A percentile compares a stretch with the other conserved stretches of the same genome.
Conservation (phyloP, 1,284 basidiomycete species). For the Malassezia pachydermatis region DNA sequence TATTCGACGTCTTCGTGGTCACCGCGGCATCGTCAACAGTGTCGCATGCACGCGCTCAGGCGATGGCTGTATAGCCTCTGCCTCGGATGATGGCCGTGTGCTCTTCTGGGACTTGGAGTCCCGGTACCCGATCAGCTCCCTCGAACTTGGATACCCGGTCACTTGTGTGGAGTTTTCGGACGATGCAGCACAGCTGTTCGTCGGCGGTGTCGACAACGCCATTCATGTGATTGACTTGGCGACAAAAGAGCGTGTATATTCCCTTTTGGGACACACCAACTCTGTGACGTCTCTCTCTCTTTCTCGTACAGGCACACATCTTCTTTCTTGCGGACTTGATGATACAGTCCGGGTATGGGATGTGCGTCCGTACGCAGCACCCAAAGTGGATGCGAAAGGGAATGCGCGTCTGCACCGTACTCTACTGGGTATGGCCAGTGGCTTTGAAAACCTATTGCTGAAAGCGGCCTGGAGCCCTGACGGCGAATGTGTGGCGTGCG, state of each 20-base stretch:
- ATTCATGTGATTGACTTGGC: constrained; percentile 37
- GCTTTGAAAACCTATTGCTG: constrained; percentile 41
- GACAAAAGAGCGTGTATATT: constrained; percentile 28
- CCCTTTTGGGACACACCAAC: constrained; percentile 33
- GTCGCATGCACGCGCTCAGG: constrained; percentile 32
- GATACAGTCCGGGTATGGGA: constrained; percentile 46
- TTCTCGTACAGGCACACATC: constrained; percentile 40
- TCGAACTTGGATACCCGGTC: constrained; percentile 44
- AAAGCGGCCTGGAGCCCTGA: constrained; percentile 34
- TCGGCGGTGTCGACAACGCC: constrained; percentile 47
- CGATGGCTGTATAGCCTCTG: constrained; percentile 28
- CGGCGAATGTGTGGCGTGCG: constrained; percentile 34
- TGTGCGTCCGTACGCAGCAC: constrained; percentile 45
- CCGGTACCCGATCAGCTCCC: constrained; percentile 29
- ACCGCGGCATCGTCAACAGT: constrained; percentile 41
- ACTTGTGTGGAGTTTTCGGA: constrained; percentile 43
- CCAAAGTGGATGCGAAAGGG: constrained; percentile 22
- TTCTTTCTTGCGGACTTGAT: constrained; percentile 39
- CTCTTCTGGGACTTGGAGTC: constrained; percentile 41
- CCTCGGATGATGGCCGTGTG: constrained; percentile 42
- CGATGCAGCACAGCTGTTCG: constrained; percentile 42
- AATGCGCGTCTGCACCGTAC: constrained; percentile 37
- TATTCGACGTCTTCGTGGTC: constrained; percentile 35
- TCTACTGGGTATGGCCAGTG: constrained; percentile 34
- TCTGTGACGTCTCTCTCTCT: constrained; percentile 36